Conservation (phyloP, 2,329 filamentous ascomycete genomes). For the Alternaria gansuensis region DNA sequence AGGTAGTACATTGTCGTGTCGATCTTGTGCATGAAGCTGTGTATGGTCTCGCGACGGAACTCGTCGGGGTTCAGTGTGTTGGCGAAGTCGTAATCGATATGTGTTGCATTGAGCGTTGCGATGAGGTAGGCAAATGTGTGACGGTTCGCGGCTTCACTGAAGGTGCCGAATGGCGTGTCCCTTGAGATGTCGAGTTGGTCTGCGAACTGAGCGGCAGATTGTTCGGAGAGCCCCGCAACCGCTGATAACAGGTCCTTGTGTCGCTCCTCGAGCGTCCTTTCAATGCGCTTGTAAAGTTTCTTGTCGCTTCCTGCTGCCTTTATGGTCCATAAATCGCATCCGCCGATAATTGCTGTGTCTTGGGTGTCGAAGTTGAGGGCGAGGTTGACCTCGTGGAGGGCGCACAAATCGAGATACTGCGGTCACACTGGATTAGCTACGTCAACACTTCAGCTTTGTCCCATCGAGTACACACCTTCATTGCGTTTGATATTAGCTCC, state of each 20-base stretch:
- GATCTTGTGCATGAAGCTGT: slow-evolving; percentile 83
- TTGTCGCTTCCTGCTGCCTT: slow-evolving; percentile 96
- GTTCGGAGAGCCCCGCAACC: slow-evolving; percentile 86
- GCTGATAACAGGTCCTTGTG: slow-evolving; percentile 88
- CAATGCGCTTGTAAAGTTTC: slow-evolving; percentile 96
- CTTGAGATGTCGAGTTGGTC: slow-evolving; percentile 76
- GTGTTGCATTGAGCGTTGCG: slow-evolving; percentile 93
- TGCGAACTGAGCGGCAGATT: slow-evolving; percentile 75
- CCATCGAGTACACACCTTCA: slow-evolving; percentile 50
- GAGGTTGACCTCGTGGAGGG: slow-evolving; percentile 90
- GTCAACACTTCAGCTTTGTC: slow-evolving; percentile 34
- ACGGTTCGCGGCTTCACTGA: slow-evolving; percentile 87
- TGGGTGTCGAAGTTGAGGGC: slow-evolving; percentile 95
- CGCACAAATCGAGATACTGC: slow-evolving; percentile 89
- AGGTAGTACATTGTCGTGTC: slow-evolving; percentile 88
- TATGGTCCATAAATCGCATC: slow-evolving; percentile 96
- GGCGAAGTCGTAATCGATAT: slow-evolving; percentile 97
- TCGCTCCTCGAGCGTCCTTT: slow-evolving; percentile 87
- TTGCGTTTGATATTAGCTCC: slow-evolving; percentile 31
- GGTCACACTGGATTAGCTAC: slow-evolving; percentile 41
- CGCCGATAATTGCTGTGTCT: slow-evolving; percentile 89
- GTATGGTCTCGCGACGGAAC: slow-evolving; percentile 84
- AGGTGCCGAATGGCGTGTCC: slow-evolving; percentile 88
- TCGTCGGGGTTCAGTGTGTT: slow-evolving; percentile 88
- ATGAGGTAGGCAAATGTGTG: slow-evolving; percentile 96